These are phyloP conservation scores for Coemansia sp. DNA, from an alignment of 192 early-diverging fungal genomes.

Conservation along the genomic window DNA sequence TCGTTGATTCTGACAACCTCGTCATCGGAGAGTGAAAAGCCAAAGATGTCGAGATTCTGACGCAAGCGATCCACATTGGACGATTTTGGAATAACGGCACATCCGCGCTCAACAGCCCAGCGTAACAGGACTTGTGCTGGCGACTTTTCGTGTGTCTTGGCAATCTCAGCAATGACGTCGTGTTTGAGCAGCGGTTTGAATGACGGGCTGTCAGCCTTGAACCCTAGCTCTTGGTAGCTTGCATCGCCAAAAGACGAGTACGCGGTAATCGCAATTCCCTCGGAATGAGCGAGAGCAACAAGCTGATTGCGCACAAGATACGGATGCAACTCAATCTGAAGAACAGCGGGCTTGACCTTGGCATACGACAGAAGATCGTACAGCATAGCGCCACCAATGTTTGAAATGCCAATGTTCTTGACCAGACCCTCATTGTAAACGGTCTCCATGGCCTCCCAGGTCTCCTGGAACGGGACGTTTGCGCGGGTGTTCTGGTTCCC, in stretches of 20 bases:
- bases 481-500: slow-evolving; percentile 23
- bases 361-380: slow-evolving; percentile 57
- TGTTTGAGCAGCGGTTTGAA: slow-evolving; percentile 26
- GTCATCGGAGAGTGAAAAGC: slow-evolving; percentile 21
- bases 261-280: slow-evolving; percentile 75
- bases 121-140: slow-evolving; percentile 72
- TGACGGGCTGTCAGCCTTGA: slow-evolving; percentile 2
- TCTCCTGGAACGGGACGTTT: slow-evolving; percentile 50
- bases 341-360: slow-evolving; percentile 65
- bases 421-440: slow-evolving; percentile 49
- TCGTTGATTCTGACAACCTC: slow-evolving; percentile 26
- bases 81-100: slow-evolving; percentile 76
- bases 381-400: slow-evolving; percentile 62
- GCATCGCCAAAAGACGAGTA: slow-evolving; percentile 79
- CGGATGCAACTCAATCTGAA: slow-evolving; percentile 86
- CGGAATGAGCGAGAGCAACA: slow-evolving; percentile 62
- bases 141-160: slow-evolving; percentile 59
- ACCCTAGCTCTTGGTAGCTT: slow-evolving; percentile 22
- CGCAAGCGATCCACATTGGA: slow-evolving; percentile 62
- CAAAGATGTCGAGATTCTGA: slow-evolving; percentile 38
- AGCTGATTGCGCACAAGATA: slow-evolving; percentile 62
- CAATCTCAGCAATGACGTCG: slow-evolving; percentile 60
- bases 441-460: slow-evolving; percentile 61
- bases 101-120: slow-evolving; percentile 73
- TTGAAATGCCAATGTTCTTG: slow-evolving; percentile 69